A percentile compares a stretch with the other conserved stretches of the same genome.
Conservation (phyloP, 352 stramenopile genomes). For the Lagenidium sp. region DNA sequence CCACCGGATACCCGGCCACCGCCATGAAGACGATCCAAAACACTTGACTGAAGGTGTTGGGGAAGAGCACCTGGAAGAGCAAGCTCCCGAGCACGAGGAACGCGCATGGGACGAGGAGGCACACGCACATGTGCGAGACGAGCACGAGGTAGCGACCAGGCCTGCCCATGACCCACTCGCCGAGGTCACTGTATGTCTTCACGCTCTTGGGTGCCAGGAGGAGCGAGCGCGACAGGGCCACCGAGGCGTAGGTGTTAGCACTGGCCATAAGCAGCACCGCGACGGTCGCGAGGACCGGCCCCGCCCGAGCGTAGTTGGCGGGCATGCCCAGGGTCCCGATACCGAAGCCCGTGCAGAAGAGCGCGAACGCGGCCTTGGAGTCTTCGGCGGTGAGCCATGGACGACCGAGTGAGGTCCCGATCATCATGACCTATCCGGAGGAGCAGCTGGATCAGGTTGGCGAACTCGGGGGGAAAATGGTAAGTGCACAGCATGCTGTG, state of each 20-base stretch:
- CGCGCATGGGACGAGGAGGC: constrained; percentile 42
- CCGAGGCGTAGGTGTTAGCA: constrained; percentile 60
- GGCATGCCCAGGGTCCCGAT: constrained; percentile 67
- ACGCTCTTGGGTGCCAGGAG: too few relatives aligned
- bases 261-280: constrained; percentile 58
- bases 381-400: constrained; percentile 54
- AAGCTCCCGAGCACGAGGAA: too few relatives aligned
- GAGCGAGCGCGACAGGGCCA: constrained; percentile 47
- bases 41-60: constrained; percentile 26
- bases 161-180: constrained; percentile 39
- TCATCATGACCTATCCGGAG: too few relatives aligned
- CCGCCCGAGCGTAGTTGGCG: constrained; percentile 55
- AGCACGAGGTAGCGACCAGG: constrained; percentile 40
- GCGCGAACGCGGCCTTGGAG: constrained; percentile 43
- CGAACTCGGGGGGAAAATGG: too few relatives aligned
- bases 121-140: constrained; percentile 44
- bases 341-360: constrained; percentile 59
- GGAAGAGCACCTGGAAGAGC: constrained; percentile 40
- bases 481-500: too few relatives aligned
- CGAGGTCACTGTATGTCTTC: constrained; percentile 50
- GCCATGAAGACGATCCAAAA: too few relatives aligned
- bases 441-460: too few relatives aligned
- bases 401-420: too few relatives aligned
- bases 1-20: constrained; percentile 33
- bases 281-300: constrained; percentile 29